These are phyloP conservation scores for Xylariaceae sp. DNA, from an alignment of 2,329 filamentous ascomycete species.

Conservation along the genomic window DNA sequence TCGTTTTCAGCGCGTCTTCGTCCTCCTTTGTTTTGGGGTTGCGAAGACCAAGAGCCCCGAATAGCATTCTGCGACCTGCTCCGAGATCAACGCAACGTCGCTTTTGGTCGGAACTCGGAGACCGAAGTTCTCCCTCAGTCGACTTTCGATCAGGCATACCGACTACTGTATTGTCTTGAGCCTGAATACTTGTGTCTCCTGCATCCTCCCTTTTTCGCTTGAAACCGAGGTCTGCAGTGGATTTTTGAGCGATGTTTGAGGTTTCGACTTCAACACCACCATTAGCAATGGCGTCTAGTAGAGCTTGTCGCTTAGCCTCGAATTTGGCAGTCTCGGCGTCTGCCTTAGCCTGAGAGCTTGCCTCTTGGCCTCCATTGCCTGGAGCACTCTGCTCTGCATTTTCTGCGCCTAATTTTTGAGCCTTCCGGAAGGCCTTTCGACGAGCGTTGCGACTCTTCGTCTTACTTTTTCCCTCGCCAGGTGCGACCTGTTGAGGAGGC, in stretches of 20 bases:
- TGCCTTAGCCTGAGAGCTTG: constrained; percentile 3
- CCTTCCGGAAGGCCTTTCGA: constrained; percentile 35
- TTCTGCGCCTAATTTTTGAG: constrained; percentile 21
- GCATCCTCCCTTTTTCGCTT: neutral
- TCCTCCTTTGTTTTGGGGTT: constrained; percentile 66
- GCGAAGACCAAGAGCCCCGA: constrained; percentile 67
- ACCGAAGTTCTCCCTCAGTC: neutral
- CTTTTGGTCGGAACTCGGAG: constrained; percentile 22
- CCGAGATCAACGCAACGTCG: constrained; percentile 42
- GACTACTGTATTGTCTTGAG: neutral
- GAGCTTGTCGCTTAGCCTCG: constrained; percentile 43
- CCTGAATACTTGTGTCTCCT: neutral
- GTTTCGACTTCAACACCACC: constrained; percentile 47
- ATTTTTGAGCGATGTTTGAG: constrained; percentile 6
- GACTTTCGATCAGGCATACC: constrained; percentile 2
- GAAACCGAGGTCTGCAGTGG: neutral
- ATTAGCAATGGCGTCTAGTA: constrained; percentile 46
- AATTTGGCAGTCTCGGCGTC: constrained; percentile 37
- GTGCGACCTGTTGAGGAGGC: constrained; percentile 15
- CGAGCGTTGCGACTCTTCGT: constrained; percentile 51
- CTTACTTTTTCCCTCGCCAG: constrained; percentile 33
- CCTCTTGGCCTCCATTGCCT: neutral
- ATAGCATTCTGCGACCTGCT: constrained; percentile 64
- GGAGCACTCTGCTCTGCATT: neutral
- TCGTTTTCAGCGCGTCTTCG: constrained; percentile 57